Evolutionary conservation across 176 grass and related monocot genomes (phyloP), one percentile per base, ranked within the genome.

Genomic region (Oryza longistaminata): DNA sequence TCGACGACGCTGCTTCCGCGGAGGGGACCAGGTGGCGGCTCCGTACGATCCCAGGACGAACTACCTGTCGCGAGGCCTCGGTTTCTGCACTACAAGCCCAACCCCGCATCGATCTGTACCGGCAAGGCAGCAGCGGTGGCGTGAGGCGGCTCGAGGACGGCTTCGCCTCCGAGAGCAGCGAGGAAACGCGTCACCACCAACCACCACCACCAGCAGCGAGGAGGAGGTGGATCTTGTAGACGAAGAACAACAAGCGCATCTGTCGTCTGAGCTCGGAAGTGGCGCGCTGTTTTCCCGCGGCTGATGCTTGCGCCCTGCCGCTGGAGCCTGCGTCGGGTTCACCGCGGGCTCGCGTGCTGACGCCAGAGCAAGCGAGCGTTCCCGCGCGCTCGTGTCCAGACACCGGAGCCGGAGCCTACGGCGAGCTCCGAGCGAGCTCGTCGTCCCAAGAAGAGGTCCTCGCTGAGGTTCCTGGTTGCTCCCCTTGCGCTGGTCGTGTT

Each of bases 41-140:
- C 86, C 93, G 33, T 98, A 98, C 67, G 90, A 98, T 39, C 96
- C 96, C 77, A 90, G 89, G 85, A 95, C 87, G 8, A 98, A 98
- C 75, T 98, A 90, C 61, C 90, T 95, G 22, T 95, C 96, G 46
- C 96, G 42, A 83, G 96, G 77, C 96, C 96, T n/a, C 91, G 67
- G 43, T 98, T 87, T 81, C 90, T 98, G 34, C 91, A 88, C 68
- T 98, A 98, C 81, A 93, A 76, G 53, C 91, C 93, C 7, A 98
- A 92, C 49, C 91, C n/a, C 89, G 75, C 65, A 45, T 91, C 74
- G 88, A 90, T 44, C 83, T 68, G 44, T 87, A 74, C 19, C 71
- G 73, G 1, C 65, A 74, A 6, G 52, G 73, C 58, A 70, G 86
- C n/a, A 60, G 62, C 11, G 43, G 55, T 33, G 37, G 55, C 46